These are phyloP conservation scores for Alternaria ventricosa DNA, from an alignment of 2,329 filamentous ascomycete genomes.

Conservation along the genomic window DNA sequence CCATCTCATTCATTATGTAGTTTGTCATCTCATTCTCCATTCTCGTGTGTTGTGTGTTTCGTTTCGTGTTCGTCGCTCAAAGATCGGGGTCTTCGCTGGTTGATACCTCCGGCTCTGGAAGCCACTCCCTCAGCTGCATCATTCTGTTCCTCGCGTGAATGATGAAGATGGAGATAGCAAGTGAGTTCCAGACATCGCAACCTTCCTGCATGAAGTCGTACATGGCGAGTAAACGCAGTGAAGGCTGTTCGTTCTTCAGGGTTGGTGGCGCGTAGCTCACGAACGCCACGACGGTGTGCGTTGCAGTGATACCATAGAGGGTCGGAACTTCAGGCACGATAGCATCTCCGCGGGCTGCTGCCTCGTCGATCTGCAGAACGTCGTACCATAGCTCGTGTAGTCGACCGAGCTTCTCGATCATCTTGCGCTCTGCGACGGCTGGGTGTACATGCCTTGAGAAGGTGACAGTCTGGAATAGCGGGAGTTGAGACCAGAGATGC, in stretches of 20 bases:
- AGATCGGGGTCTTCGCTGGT: constrained; percentile 39
- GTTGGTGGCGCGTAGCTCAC: constrained; percentile 56
- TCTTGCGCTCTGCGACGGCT: constrained; percentile 49
- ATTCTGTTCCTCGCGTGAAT: constrained; percentile 61
- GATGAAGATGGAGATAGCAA: constrained; percentile 63
- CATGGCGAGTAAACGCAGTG: constrained; percentile 55
- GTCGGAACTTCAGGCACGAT: constrained; percentile 50
- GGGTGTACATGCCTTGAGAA: constrained; percentile 50
- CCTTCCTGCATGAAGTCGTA: constrained; percentile 61
- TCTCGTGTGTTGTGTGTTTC: not conserved
- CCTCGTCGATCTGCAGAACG: constrained; percentile 36
- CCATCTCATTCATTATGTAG: not conserved
- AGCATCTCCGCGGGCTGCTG: constrained; percentile 5
- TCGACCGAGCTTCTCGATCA: constrained; percentile 52
- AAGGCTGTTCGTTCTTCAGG: constrained; percentile 24
- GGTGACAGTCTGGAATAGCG: constrained; percentile 56
- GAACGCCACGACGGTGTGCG: constrained; percentile 59
- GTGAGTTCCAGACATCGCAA: constrained; percentile 67
- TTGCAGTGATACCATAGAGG: constrained; percentile 62
- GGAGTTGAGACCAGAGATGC: constrained; percentile 43
- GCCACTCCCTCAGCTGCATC: constrained; percentile 51
- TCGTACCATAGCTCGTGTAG: constrained; percentile 54
- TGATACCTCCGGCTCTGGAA: constrained; percentile 26
- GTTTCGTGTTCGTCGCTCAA: constrained; percentile 17
- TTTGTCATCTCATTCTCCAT: not conserved